Evolutionary conservation across 108 stramenopile genomes (phyloP).

Genomic region (Epipyxis sp.): DNA sequence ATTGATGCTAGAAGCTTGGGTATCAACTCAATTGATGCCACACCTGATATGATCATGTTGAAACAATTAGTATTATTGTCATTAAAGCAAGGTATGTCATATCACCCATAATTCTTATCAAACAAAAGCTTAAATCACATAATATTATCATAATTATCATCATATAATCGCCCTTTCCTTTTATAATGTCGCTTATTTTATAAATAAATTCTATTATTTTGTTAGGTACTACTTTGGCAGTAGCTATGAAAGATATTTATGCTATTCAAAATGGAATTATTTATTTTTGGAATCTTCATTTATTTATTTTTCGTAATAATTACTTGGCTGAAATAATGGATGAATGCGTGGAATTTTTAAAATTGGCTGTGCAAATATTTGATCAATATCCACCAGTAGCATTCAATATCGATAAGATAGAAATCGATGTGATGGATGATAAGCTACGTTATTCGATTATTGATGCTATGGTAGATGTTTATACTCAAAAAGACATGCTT

Average conservation of each 20-base stretch:
- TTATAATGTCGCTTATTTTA: too few relatives aligned
- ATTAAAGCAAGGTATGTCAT: too few relatives aligned
- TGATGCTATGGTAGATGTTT: not conserved
- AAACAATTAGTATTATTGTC: too few relatives aligned
- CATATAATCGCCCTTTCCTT: too few relatives aligned
- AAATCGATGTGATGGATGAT: not conserved
- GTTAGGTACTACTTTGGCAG: not conserved
- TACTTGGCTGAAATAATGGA: not conserved
- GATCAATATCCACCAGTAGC: too few relatives aligned
- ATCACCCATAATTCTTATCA: too few relatives aligned
- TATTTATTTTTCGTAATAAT: not conserved
- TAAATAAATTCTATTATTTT: not conserved
- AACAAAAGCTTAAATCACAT: too few relatives aligned
- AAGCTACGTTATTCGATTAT: not conserved
- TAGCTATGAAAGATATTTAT: not conserved
- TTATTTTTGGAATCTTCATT: conserved; percentile 22
- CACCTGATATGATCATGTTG: too few relatives aligned
- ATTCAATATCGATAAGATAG: not conserved
- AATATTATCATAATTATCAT: too few relatives aligned
- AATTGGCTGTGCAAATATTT: not conserved
- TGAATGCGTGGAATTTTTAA: not conserved
- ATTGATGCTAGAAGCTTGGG: too few relatives aligned
- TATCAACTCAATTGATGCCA: too few relatives aligned
- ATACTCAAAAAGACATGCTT: not conserved
- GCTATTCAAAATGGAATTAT: not conserved